phyloP scores from a whole-genome alignment of 2,329 filamentous ascomycete genomes.

The Beauveria bassiana region DNA sequence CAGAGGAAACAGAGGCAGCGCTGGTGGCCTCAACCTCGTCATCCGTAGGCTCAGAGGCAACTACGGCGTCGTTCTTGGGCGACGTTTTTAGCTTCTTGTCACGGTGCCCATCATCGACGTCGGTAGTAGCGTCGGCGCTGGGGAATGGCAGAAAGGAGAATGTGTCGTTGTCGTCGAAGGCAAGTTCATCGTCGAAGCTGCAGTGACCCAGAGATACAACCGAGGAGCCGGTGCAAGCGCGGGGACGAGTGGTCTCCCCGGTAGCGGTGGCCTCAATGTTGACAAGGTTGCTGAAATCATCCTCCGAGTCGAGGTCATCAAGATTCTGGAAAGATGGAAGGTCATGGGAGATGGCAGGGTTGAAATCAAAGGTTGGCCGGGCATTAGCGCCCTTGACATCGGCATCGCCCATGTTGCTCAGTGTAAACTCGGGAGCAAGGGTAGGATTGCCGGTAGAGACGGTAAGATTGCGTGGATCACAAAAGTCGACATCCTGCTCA shows the following conservation, averaged over 20 bases:
- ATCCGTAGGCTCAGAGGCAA: slow-evolving; percentile 24
- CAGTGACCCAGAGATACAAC: slow-evolving; percentile 65
- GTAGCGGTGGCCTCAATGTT: slow-evolving; percentile 46
- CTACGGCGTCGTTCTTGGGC: slow-evolving; percentile 36
- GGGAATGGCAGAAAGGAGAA: slow-evolving; percentile 55
- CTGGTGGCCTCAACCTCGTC: slow-evolving; percentile 29
- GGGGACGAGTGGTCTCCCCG: slow-evolving; percentile 61
- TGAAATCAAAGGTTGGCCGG: slow-evolving; percentile 43
- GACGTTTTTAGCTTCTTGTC: slow-evolving; percentile 51
- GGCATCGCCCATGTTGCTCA: slow-evolving; percentile 57
- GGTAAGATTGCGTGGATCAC: slow-evolving; percentile 83
- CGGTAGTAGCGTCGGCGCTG: slow-evolving; percentile 40
- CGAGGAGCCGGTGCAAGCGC: slow-evolving; percentile 59
- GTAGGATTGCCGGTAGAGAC: slow-evolving; percentile 49
- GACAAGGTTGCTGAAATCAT: slow-evolving; percentile 73
- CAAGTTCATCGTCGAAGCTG: slow-evolving; percentile 67
- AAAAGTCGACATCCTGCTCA: slow-evolving; percentile 74
- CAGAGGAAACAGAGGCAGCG: slow-evolving; percentile 28
- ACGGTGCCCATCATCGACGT: slow-evolving; percentile 41
- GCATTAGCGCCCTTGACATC: slow-evolving; percentile 45
- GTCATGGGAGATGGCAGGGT: slow-evolving; percentile 38
- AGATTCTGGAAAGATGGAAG: slow-evolving; percentile 76
- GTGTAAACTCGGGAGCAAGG: slow-evolving; percentile 54
- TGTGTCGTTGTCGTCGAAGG: slow-evolving; percentile 63
- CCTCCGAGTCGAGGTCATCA: slow-evolving; percentile 84